Conservation (phyloP, 2,329 filamentous ascomycete species). For the Venturia carpophila region DNA sequence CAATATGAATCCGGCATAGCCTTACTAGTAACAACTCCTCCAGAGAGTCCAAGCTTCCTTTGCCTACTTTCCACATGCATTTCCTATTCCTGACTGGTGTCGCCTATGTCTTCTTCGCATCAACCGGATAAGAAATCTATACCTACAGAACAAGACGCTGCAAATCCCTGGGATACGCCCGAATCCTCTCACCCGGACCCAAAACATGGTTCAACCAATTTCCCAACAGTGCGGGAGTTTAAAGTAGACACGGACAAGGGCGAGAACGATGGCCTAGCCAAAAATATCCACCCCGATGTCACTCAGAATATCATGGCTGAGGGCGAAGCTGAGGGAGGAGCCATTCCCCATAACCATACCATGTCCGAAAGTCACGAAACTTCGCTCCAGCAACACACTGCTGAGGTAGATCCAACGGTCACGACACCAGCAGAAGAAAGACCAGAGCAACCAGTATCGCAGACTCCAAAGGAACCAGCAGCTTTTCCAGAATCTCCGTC, state of each 20-base stretch:
- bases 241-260: background rate
- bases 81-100: background rate
- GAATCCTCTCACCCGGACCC: conserved; percentile 3
- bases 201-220: conserved; percentile 1
- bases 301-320: background rate
- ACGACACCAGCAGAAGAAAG: background rate
- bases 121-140: background rate
- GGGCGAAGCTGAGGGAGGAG: background rate
- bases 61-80: background rate
- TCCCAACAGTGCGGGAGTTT: background rate
- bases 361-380: background rate
- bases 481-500: background rate
- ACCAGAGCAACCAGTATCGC: background rate
- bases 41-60: conserved; percentile 1
- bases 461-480: background rate
- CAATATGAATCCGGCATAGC: background rate
- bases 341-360: background rate
- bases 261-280: background rate
- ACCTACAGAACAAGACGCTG: background rate
- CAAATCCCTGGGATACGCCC: background rate
- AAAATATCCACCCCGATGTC: background rate
- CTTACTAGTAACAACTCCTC: conserved; percentile 8
- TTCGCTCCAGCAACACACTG: background rate
- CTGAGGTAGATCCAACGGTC: background rate
- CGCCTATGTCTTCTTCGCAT: conserved; percentile 17